Conservation (phyloP, 306 rosid species). For the Medicago truncatula region DNA sequence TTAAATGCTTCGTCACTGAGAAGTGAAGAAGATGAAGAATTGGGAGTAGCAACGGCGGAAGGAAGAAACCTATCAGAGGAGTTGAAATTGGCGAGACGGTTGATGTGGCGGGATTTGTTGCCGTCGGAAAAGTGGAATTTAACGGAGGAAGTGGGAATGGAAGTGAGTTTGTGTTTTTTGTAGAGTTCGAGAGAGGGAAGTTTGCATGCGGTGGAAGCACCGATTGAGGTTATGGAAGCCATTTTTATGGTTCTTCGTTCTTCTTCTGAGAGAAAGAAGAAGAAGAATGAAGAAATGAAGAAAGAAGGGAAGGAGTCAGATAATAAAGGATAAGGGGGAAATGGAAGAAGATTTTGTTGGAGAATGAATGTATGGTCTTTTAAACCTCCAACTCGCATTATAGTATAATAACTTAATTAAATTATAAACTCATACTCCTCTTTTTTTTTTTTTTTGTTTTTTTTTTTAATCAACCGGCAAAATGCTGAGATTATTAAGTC, state of each 20-base stretch:
- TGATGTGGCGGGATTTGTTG: conserved; percentile 59
- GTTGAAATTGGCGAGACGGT: conserved; percentile 35
- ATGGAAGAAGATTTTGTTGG: neutral
- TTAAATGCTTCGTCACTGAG: conserved; percentile 93
- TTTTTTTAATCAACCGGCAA: too few species aligned
- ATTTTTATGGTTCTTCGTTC: conserved; percentile 40
- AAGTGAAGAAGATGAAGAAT: conserved; percentile 67
- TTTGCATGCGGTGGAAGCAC: conserved; percentile 71
- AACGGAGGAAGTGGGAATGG: conserved; percentile 48
- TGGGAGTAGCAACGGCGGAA: conserved; percentile 88
- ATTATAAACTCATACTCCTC: too few species aligned
- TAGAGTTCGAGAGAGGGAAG: conserved; percentile 55
- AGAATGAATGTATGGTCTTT: conserved; percentile 37
- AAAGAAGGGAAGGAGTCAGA: neutral
- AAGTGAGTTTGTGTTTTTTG: conserved; percentile 40
- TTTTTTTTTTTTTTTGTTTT: too few species aligned
- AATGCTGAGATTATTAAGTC: too few species aligned
- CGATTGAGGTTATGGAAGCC: conserved; percentile 67
- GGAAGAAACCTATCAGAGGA: conserved; percentile 43
- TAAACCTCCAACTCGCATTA: conserved; percentile 42
- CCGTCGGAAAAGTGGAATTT: conserved; percentile 55
- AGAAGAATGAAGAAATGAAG: neutral
- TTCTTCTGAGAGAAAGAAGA: neutral
- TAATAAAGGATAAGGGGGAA: conserved; percentile 12
- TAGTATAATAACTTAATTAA: neutral